Evolutionary conservation across 2,329 filamentous ascomycete genomes (phyloP).

Genomic region (Didymella lethalis): DNA sequence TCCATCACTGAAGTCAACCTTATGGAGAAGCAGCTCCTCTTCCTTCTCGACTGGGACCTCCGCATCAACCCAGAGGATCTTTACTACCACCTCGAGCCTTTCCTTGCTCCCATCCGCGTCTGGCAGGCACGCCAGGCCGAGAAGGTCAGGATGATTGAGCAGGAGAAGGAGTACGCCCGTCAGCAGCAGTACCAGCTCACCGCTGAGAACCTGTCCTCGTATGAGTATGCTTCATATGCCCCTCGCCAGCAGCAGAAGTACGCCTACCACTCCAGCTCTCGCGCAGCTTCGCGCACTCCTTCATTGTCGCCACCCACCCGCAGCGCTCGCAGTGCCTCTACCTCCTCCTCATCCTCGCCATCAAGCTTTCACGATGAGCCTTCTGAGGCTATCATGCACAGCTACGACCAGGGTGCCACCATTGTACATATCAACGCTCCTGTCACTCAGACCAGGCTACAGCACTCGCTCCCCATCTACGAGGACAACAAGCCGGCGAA

Average conservation of each 20-base stretch:
- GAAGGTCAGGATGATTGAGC: conserved; percentile 58
- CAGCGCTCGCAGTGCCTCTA: conserved; percentile 52
- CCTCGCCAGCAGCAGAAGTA: conserved; percentile 21
- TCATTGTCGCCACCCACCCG: conserved; percentile 58
- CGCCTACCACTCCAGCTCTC: conserved; percentile 45
- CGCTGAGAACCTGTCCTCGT: conserved; percentile 39
- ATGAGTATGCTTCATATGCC: conserved; percentile 46
- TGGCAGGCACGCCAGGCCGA: conserved; percentile 63
- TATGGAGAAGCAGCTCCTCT: conserved; percentile 98
- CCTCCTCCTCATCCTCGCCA: conserved; percentile 46
- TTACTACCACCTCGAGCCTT: conserved; percentile 84
- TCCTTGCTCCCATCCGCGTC: conserved; percentile 83
- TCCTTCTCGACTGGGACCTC: conserved; percentile 93
- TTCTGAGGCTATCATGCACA: conserved; percentile 43
- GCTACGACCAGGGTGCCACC: conserved; percentile 55
- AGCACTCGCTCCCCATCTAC: conserved; percentile 49
- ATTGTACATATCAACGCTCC: conserved; percentile 53
- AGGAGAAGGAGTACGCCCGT: conserved; percentile 51
- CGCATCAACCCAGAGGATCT: conserved; percentile 85
- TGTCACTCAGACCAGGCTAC: conserved; percentile 18
- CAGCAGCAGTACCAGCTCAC: conserved; percentile 50
- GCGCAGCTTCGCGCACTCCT: conserved; percentile 56
- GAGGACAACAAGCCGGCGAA: conserved; percentile 52
- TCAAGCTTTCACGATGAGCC: conserved; percentile 43
- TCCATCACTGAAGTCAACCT: conserved; percentile 95